Evolutionary conservation across 306 rosid genomes (phyloP), one percentile per base, ranked within the genome.

Genomic region (Acacia acuminata): DNA sequence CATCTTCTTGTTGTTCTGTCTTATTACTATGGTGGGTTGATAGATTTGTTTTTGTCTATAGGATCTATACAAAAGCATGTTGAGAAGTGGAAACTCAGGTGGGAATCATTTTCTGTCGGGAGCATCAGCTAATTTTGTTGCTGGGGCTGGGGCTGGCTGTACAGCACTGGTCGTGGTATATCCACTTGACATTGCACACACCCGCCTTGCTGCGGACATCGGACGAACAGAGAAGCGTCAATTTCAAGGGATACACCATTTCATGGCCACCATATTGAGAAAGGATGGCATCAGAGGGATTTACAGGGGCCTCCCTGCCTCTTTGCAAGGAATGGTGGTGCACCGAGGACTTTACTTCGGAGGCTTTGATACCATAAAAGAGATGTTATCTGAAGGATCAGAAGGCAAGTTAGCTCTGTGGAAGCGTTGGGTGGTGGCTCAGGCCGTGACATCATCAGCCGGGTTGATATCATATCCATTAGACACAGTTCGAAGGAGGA

Each of bases 311-410:
- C 98, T 96, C 64, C 97, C 99, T 27, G 99, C 99, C 70, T 96
- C 99, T 44, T 78, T 96, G 67, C 98, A 96, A 0, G 99, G 99
- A 27, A 96, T 96, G 94, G 84, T 92, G 70, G 73, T 96, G 42
- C 99, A 96, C 82, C 85, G 99, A 10, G 97, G 99, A 36, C 88
- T 96, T 66, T 96, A 96, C 85, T 96, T 96, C 71, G 99, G 99
- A 34, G 98, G 98, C 11, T 96, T 96, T 36, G 99, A 96, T 79
- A 92, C 98, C 0, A 85, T 92, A 78, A 96, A 94, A 86, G 99
- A 96, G 86, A 80, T 74, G 10, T 19, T 94, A 84, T 86, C 90
- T 2, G 79, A 85, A 83, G 84, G 85, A 56, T 88, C 93, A 12
- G 83, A 84, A 53, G 66, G 83, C 0, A 98, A 92, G 77, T 22